These are phyloP conservation scores for Candida tibetensis DNA, from an alignment of 805 yeast genomes.

Conservation along the genomic window DNA sequence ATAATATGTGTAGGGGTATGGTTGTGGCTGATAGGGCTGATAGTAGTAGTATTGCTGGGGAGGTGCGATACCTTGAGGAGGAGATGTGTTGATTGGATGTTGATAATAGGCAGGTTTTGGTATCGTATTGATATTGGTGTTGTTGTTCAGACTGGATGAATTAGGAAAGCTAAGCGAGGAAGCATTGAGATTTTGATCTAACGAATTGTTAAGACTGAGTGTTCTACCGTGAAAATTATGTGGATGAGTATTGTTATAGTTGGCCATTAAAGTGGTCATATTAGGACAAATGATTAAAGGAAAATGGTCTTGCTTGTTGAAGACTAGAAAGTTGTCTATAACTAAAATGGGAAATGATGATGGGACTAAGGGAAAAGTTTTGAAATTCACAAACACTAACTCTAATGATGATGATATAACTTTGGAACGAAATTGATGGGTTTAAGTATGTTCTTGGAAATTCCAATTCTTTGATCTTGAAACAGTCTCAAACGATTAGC, in stretches of 20 bases:
- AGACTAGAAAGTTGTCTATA: too few relatives aligned
- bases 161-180: too few relatives aligned
- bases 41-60: constrained; percentile 2
- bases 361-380: too few relatives aligned
- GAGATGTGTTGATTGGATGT: constrained; percentile 2
- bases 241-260: constrained; percentile 3
- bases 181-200: neutral
- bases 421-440: neutral
- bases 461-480: too few relatives aligned
- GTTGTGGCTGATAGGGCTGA: constrained; percentile 3
- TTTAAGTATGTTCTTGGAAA: neutral
- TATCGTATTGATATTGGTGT: neutral
- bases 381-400: too few relatives aligned
- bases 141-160: neutral
- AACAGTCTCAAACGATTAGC: too few relatives aligned
- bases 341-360: too few relatives aligned
- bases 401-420: too few relatives aligned
- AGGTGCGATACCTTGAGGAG: constrained; percentile 2
- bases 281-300: too few relatives aligned
- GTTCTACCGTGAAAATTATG: neutral
- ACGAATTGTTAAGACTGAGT: neutral
- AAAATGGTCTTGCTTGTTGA: too few relatives aligned
- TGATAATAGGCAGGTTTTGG: neutral
- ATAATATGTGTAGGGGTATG: constrained; percentile 3
- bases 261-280: constrained; percentile 8